Evolutionary conservation across 2,329 filamentous ascomycete genomes (phyloP).

Genomic region (Zalaria obscura): DNA sequence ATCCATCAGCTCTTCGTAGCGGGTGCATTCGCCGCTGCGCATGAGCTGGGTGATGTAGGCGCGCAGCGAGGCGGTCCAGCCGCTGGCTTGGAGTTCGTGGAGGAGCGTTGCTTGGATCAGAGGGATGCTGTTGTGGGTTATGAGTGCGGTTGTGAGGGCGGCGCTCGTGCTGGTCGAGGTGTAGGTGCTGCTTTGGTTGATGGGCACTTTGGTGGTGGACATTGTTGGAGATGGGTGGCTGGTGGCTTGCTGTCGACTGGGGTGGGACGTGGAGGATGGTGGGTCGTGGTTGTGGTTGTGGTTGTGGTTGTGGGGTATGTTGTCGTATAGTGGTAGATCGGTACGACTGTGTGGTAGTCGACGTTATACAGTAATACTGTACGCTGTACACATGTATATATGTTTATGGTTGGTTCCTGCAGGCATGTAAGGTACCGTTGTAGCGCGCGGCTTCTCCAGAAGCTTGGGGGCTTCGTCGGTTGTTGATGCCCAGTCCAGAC

Average conservation of each 20-base stretch:
- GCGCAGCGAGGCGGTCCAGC: slow-evolving; percentile 44
- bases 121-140: slow-evolving; percentile 34
- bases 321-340: too few species aligned
- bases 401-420: too few species aligned
- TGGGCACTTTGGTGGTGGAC: slow-evolving; percentile 15
- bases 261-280: not conserved
- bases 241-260: not conserved
- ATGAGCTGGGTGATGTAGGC: slow-evolving; percentile 41
- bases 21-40: slow-evolving; percentile 41
- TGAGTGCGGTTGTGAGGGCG: slow-evolving; percentile 30
- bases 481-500: too few species aligned
- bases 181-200: slow-evolving; percentile 28
- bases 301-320: not conserved
- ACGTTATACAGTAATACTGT: too few species aligned
- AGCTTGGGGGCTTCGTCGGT: too few species aligned
- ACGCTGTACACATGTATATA: too few species aligned
- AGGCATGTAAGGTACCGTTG: too few species aligned
- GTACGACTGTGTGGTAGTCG: too few species aligned
- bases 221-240: slow-evolving; percentile 10
- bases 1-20: slow-evolving; percentile 41
- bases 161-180: slow-evolving; percentile 19
- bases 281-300: not conserved
- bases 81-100: slow-evolving; percentile 40
- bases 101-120: slow-evolving; percentile 41
- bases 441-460: too few species aligned